A percentile compares a stretch with the other conserved stretches of the same genome.
phyloP scores from a whole-genome alignment of 23 red algal genomes.

The Gracilaria caudata region DNA sequence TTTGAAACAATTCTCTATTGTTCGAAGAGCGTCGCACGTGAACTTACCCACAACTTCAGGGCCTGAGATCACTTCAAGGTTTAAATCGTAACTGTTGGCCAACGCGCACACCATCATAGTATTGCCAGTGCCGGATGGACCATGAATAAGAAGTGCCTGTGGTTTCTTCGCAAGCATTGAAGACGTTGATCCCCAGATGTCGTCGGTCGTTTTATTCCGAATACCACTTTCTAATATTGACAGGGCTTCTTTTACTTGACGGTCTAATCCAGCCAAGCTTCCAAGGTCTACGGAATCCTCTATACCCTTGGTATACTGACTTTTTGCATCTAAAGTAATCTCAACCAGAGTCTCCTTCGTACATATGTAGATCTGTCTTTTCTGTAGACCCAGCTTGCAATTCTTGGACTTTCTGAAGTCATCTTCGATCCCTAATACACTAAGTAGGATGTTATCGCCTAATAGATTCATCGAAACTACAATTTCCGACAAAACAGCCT shows the following conservation, averaged over 20 bases:
- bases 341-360: neutral
- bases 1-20: constrained; percentile 42
- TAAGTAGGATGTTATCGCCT: neutral
- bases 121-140: constrained; percentile 85
- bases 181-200: neutral
- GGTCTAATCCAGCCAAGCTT: constrained; percentile 1
- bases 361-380: neutral
- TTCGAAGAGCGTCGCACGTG: constrained; percentile 36
- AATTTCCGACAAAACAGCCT: neutral
- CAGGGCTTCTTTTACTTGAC: neutral
- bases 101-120: constrained; percentile 85
- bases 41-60: constrained; percentile 44
- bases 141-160: constrained; percentile 55
- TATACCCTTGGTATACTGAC: neutral
- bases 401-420: neutral
- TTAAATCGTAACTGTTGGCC: constrained; percentile 23
- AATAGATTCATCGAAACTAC: neutral
- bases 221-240: neutral
- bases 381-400: neutral
- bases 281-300: neutral
- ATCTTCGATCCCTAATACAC: neutral
- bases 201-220: neutral
- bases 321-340: neutral
- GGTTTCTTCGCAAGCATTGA: constrained; percentile 9
- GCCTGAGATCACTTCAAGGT: constrained; percentile 50